Conservation (phyloP, 2,329 filamentous ascomycete species). For the Davidsoniella virescens region DNA sequence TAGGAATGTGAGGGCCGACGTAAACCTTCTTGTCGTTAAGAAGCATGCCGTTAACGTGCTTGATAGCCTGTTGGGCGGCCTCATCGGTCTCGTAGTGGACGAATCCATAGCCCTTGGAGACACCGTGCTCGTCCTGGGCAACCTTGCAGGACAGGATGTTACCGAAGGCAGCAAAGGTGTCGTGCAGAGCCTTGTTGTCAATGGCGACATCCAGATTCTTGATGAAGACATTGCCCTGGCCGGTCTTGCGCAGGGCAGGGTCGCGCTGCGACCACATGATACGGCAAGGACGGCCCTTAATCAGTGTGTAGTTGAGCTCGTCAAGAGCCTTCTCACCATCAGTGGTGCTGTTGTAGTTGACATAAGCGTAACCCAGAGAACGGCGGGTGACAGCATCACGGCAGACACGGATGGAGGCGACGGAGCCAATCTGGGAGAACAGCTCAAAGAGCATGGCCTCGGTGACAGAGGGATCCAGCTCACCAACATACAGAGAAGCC, state of each 20-base stretch:
- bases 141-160: slow-evolving; percentile 99
- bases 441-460: slow-evolving; percentile 99
- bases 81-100: slow-evolving; percentile 99
- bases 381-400: slow-evolving; percentile 96
- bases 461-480: slow-evolving; percentile 93
- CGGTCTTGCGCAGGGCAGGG: slow-evolving; percentile 95
- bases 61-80: slow-evolving; percentile 91
- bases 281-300: slow-evolving; percentile 96
- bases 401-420: slow-evolving; percentile 98
- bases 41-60: slow-evolving; percentile 99
- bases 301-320: slow-evolving; percentile 98
- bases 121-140: slow-evolving; percentile 88
- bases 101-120: slow-evolving; percentile 98
- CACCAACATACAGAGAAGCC: slow-evolving; percentile 95
- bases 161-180: slow-evolving; percentile 96
- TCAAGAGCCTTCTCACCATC: slow-evolving; percentile 98
- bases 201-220: slow-evolving; percentile 98
- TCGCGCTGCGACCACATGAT: slow-evolving; percentile 99
- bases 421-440: slow-evolving; percentile 97
- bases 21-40: slow-evolving; percentile 99
- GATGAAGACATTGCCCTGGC: slow-evolving; percentile 99
- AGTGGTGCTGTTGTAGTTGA: slow-evolving; percentile 97
- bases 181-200: slow-evolving; percentile 99
- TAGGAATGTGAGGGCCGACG: slow-evolving; percentile 96
- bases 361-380: slow-evolving; percentile 97